Evolutionary conservation across 306 rosid species (phyloP).

Genomic region (Castanea mollissima): DNA sequence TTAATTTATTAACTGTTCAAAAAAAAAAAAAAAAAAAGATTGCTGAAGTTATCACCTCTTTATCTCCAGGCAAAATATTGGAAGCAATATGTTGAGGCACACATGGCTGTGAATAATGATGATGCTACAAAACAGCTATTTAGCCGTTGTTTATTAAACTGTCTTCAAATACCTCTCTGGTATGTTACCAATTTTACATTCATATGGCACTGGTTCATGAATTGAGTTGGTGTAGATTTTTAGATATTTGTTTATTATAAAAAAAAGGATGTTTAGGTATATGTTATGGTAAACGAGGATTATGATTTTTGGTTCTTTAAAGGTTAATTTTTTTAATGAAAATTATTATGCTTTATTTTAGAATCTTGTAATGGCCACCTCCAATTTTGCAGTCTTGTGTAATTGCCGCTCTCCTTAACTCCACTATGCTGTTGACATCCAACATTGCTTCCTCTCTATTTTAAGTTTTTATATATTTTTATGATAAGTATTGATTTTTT

Average conservation of each 20-base stretch:
- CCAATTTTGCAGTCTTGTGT: background rate
- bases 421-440: background rate
- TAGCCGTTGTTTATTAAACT: slow-evolving; percentile 85
- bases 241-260: background rate
- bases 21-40: too few species aligned
- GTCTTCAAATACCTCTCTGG: slow-evolving; percentile 96
- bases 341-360: background rate
- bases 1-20: too few species aligned
- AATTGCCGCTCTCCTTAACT: background rate
- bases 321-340: background rate
- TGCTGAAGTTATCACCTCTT: slow-evolving; percentile 20
- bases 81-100: slow-evolving; percentile 96
- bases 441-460: background rate
- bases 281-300: background rate
- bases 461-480: background rate
- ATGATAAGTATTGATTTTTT: too few species aligned
- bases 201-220: slow-evolving; percentile 14
- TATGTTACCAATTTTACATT: slow-evolving; percentile 33
- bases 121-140: slow-evolving; percentile 90
- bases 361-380: background rate
- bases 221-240: background rate
- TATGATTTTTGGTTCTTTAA: background rate
- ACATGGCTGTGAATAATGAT: slow-evolving; percentile 84
- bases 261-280: background rate
- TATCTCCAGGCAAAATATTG: slow-evolving; percentile 83